Evolutionary conservation across 2,329 filamentous ascomycete genomes (phyloP), one percentile per base, ranked within the genome.

Genomic region (Scorias spongiosa): DNA sequence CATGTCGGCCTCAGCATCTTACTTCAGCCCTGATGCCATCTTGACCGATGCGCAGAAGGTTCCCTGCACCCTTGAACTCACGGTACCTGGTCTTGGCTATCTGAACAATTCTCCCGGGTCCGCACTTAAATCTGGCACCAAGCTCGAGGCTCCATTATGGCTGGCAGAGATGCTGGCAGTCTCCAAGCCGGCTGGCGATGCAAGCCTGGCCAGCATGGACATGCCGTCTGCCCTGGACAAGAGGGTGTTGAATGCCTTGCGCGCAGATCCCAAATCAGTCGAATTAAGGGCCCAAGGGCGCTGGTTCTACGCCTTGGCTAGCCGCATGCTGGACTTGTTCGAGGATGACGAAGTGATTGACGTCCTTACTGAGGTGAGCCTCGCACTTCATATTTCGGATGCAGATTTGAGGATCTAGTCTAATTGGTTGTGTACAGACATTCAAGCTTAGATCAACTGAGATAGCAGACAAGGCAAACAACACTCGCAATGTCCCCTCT

Each of bases 41-140:
- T 73, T 91, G 39, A 91, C 85, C 9, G 84, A 91, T 61, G 79
- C 84, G 41, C 85, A 88, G 80, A 96, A 95, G 83, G 77, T 95
- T 29, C 89, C 91, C 36, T 94, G 88, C 68, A 93, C 84, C 42
- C 95, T 96, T 66, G 84, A 94, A 58, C 76, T 95, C 57, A 83
- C 89, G 47, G 80, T 94, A 29, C 82, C 87, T 15, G 80, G 84
- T 45, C 76, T 96, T 39, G 88, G 88, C 52, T 86, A 93, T 61
- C 74, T 98, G 47, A 87, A 93, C 65, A 87, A 87, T 57, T 89
- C 85, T 57, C 74, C 83, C 18, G 74, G 72, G 39, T 71, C 71
- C 51, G 72, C 75, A 55, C 80, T 96, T 55, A 91, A 89, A 62
- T 66, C 80, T 44, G 84, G 84, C 47, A 89, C 86, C 1, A 78